A percentile compares a stretch with the other conserved stretches of the same genome.
phyloP scores from a whole-genome alignment of 805 yeast species.

The Saccharomycopsis capsularis region DNA sequence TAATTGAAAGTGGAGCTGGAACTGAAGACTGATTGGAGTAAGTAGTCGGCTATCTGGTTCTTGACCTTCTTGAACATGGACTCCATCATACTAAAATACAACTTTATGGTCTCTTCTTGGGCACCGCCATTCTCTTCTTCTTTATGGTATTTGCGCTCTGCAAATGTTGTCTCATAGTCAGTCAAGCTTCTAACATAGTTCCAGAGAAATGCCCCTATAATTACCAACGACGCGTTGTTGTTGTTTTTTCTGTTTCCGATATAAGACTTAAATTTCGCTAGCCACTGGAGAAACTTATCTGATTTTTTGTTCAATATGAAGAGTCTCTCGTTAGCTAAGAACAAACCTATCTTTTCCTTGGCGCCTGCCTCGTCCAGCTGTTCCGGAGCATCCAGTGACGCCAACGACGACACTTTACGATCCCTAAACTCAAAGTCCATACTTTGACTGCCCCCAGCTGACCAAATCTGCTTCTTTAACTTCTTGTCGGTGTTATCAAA shows the following conservation, averaged over 20 bases:
- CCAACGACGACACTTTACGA: neutral
- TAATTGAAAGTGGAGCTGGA: constrained; percentile 3
- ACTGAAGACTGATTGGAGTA: constrained; percentile 12
- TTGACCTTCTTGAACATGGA: constrained; percentile 6
- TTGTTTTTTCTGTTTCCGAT: neutral
- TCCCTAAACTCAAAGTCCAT: neutral
- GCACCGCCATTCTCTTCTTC: neutral
- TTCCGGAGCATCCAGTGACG: neutral
- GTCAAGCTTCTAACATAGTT: constrained; percentile 2
- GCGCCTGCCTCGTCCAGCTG: too few relatives aligned
- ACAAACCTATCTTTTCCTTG: neutral
- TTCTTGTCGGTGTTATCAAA: neutral
- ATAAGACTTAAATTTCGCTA: constrained; percentile 12
- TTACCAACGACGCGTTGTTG: neutral
- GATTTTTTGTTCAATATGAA: constrained; percentile 1
- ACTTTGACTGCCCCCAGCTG: neutral
- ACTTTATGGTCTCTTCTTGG: neutral
- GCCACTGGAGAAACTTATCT: constrained; percentile 16
- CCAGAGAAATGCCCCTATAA: constrained; percentile 10
- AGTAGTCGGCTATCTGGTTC: constrained; percentile 5
- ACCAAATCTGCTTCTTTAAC: neutral
- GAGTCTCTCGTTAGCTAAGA: constrained; percentile 1
- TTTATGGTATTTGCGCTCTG: neutral
- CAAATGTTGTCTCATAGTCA: constrained; percentile 4
- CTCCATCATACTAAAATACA: neutral